Conservation (phyloP, 257 asterid genomes). For the Euphrasia confusa region DNA sequence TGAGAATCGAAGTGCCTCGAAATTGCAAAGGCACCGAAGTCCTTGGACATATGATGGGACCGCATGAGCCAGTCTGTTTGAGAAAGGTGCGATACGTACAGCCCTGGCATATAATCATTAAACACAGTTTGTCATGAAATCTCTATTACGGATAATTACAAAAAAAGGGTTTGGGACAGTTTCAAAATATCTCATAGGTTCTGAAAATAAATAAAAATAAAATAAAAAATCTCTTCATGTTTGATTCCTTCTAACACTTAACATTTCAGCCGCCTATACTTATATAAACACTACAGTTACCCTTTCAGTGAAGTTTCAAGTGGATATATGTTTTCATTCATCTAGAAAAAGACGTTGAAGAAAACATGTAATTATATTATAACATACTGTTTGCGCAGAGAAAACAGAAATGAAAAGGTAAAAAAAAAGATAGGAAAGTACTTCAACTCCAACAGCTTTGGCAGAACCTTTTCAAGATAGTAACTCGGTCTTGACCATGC, state of each 20-base stretch:
- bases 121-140: slow-evolving; percentile 22
- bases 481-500: slow-evolving; percentile 88
- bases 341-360: not conserved
- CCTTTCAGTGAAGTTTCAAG: not conserved
- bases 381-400: too few relatives aligned
- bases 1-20: slow-evolving; percentile 92
- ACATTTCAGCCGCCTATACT: too few relatives aligned
- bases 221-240: too few relatives aligned
- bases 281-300: too few relatives aligned
- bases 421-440: slow-evolving; percentile 30
- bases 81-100: slow-evolving; percentile 98
- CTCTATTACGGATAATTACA: not conserved
- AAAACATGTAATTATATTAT: not conserved
- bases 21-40: slow-evolving; percentile 90
- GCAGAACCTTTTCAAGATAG: slow-evolving; percentile 86
- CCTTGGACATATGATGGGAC: slow-evolving; percentile 84
- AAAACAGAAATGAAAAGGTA: slow-evolving; percentile 1
- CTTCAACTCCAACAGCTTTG: slow-evolving; percentile 77
- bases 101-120: slow-evolving; percentile 63
- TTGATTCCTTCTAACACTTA: too few relatives aligned
- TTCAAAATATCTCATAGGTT: too few relatives aligned
- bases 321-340: not conserved
- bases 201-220: too few relatives aligned
- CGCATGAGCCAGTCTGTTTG: slow-evolving; percentile 94
- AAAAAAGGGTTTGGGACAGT: too few relatives aligned